Base-by-base conservation (phyloP, 2,329 filamentous ascomycete genomes). In the Chaetomium strumarium region DNA sequence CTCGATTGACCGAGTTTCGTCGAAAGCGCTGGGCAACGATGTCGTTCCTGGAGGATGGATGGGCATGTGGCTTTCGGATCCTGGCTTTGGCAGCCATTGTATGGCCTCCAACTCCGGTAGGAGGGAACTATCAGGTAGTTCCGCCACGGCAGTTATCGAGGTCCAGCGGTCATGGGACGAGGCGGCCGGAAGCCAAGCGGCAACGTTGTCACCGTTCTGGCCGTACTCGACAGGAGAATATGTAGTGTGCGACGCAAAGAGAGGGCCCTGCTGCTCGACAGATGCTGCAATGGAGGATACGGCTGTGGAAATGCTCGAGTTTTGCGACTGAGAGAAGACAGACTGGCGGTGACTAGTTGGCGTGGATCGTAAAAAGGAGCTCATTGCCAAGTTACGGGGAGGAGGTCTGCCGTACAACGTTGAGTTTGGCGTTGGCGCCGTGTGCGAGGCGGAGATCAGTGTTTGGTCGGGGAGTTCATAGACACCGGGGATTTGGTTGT, bases 161-260 rank as follows among this genome's bases (percentile, higher is more conserved):
- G 16, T 17, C 50, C 39, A 47, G 1, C 20, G 37, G 7, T 12
- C 11, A 2, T 46, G n/a, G 1, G 49, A 41, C 14, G 37, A 17
- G 3, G 24, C 10, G 33, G 24, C 33, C 5, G 24, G 47, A 7
- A 33, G 13, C 52, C 52, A 54, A 31, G 47, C 24, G 5, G 31
- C 13, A 7, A 41, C 13, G 43, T 20, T 19, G 24, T 12, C 13
- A 13, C 14, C 12, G 14, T 16, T 19, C 3, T 31, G 9, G 1
- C 16, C 37, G 33, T 37, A 49, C 36, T 53, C 51, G 10, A 37
- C 7, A 5, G 51, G 51, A 2, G 51, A 53, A 6, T 36, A 39
- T 5, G 51, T 53, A 3, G 46, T 49, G 19, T 43, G n/a, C 1
- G 14, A 5, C 3, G 46, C 24, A 12, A 43, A 54, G 5, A 47